A percentile compares a stretch with the other conserved stretches of the same genome.
phyloP scores from a whole-genome alignment of 148 eudicot genomes.

The Gaultheria prostrata region DNA sequence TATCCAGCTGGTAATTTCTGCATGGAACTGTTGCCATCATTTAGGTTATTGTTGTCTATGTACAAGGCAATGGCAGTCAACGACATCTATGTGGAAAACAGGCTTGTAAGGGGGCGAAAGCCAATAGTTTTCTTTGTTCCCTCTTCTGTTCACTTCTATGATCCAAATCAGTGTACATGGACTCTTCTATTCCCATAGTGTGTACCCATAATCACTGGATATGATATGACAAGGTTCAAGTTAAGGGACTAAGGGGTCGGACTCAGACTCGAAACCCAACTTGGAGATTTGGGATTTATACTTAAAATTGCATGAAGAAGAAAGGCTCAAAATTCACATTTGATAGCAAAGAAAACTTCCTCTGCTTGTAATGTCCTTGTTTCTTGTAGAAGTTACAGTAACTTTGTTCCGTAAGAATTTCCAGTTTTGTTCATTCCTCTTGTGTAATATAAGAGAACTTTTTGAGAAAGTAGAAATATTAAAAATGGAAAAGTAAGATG shows the following conservation, averaged over 20 bases:
- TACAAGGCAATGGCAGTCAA: not conserved
- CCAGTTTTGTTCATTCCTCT: not conserved
- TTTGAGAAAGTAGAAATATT: not conserved
- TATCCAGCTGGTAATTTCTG: conserved; percentile 12
- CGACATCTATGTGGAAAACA: not conserved
- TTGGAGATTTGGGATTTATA: not conserved
- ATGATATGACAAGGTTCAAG: not conserved
- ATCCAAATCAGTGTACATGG: not conserved
- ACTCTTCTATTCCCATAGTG: not conserved
- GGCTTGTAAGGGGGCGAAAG: not conserved
- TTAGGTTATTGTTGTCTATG: conserved; percentile 2
- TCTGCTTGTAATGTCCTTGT: not conserved
- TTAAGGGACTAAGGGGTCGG: not conserved
- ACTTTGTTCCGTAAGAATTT: not conserved
- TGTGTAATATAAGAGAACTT: not conserved
- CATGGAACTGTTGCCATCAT: not conserved
- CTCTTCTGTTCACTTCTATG: not conserved
- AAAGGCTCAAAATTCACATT: not conserved
- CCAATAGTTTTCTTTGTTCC: not conserved
- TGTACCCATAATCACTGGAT: not conserved
- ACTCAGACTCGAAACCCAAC: not conserved
- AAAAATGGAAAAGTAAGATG: not conserved
- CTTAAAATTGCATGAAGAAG: not conserved
- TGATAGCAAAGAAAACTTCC: not conserved
- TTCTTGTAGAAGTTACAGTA: not conserved